phyloP scores from a whole-genome alignment of 257 asterid genomes.

The Phtheirospermum japonicum region DNA sequence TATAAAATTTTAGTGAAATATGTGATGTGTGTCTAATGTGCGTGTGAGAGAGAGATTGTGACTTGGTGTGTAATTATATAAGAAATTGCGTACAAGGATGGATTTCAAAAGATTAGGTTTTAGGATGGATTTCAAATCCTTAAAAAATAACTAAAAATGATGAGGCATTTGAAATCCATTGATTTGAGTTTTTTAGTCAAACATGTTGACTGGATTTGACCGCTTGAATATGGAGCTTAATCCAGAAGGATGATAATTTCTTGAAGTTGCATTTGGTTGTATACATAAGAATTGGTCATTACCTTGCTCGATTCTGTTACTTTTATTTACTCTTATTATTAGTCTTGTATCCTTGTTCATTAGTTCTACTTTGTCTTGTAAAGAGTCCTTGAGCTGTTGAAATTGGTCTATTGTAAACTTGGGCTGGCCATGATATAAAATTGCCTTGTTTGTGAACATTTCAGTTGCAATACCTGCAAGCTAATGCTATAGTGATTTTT shows the following conservation, averaged over 20 bases:
- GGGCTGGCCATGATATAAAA: background rate
- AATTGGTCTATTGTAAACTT: background rate
- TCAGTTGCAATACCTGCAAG: background rate
- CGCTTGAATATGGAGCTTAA: background rate
- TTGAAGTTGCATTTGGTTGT: background rate
- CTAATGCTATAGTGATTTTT: background rate
- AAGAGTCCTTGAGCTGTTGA: background rate
- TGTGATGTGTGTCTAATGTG: background rate
- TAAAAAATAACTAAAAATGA: background rate
- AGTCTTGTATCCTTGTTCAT: background rate
- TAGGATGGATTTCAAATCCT: background rate
- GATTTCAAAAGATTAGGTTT: background rate
- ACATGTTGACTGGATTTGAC: constrained; percentile 4
- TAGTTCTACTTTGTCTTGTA: background rate
- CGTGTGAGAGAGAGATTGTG: background rate
- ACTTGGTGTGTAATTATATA: background rate
- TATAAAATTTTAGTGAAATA: background rate
- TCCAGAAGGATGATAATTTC: background rate
- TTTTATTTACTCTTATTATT: background rate
- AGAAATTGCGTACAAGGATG: background rate
- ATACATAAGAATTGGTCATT: background rate
- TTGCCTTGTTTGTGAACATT: background rate
- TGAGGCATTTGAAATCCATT: background rate
- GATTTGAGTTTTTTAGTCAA: background rate
- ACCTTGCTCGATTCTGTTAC: background rate